Evolutionary conservation across 306 rosid genomes (phyloP), one percentile per base, ranked within the genome.

Genomic region (Clitoria ternatea): DNA sequence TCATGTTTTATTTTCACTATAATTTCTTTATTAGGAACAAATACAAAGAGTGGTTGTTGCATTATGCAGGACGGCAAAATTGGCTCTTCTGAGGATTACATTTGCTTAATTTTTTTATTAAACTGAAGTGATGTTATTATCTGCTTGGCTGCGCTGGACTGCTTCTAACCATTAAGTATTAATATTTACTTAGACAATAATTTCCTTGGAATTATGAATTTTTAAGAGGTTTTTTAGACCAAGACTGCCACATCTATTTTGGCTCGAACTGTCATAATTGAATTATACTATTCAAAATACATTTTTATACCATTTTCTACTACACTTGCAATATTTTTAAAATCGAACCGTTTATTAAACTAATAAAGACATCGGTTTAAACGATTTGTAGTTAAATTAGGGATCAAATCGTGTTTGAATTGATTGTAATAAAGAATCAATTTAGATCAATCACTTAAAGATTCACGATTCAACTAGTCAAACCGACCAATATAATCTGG

Each of bases 61-160:
- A 53, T 68, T 7, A 17, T 66, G 60, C 19, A 33, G 19, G 69
- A 18, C 73, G 66, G 76, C 85, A 69, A 49, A 37, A 15, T 70
- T 80, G 77, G 45, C 68, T 43, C 24, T 49, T 33, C 2, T 47
- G 32, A 47, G 32, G 45, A 67, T 32, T 49, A 15, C 7, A 27
- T 70, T 42, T 69, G 40, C 52, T 69, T 23, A 39, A 22, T 54
- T 39, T 8, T 37, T 54, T 24, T 47, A 26, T 13, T 37, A 26
- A 53, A 69, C 19, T 10, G 8, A 50, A 68, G 32, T 50, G 49
- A 17, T 15, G n/a, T 30, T 15, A 19, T 30, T 45, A 59, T n/a
- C 30, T 45, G 39, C 44, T 66, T 48, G 45, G 55, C 24, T 45
- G 55, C 42, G 1, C 11, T 44, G 42, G 24, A 43, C 26, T 42